A percentile compares a stretch with the other conserved stretches of the same genome.
These are phyloP conservation scores for Neoscytalidium dimidiatum DNA, from an alignment of 2,329 filamentous ascomycete species.

Conservation along the genomic window DNA sequence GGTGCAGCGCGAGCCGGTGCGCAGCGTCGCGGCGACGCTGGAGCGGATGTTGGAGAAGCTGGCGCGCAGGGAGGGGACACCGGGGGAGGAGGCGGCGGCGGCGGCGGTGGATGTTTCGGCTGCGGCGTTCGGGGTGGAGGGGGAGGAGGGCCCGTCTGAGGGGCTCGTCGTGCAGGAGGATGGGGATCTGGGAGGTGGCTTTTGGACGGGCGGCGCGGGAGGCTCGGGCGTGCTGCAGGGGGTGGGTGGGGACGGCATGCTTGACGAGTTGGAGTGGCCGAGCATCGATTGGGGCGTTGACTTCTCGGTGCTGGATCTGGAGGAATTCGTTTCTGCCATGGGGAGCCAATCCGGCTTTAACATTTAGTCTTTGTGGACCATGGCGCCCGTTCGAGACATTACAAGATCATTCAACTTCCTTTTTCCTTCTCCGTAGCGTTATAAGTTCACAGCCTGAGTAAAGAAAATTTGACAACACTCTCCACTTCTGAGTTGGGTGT, in stretches of 20 bases:
- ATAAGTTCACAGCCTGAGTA: too few species aligned
- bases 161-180: neutral
- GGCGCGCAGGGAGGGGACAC: neutral
- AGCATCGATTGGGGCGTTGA: conserved; percentile 4
- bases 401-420: neutral
- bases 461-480: too few species aligned
- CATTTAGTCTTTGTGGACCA: neutral
- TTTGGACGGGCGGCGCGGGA: neutral
- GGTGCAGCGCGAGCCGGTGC: conserved; percentile 8
- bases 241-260: neutral
- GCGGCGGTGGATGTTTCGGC: neutral
- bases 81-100: neutral
- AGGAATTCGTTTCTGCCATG: neutral
- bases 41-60: neutral
- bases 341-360: neutral
- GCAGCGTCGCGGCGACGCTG: neutral
- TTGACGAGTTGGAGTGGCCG: neutral
- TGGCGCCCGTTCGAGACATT: neutral
- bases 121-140: neutral
- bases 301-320: neutral
- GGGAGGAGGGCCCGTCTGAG: neutral
- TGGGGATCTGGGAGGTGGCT: neutral
- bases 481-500: too few species aligned
- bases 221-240: neutral
- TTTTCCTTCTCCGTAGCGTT: too few species aligned